Evolutionary conservation across 1,139 yeast species (phyloP).

Genomic region (Geotrichum siamense): DNA sequence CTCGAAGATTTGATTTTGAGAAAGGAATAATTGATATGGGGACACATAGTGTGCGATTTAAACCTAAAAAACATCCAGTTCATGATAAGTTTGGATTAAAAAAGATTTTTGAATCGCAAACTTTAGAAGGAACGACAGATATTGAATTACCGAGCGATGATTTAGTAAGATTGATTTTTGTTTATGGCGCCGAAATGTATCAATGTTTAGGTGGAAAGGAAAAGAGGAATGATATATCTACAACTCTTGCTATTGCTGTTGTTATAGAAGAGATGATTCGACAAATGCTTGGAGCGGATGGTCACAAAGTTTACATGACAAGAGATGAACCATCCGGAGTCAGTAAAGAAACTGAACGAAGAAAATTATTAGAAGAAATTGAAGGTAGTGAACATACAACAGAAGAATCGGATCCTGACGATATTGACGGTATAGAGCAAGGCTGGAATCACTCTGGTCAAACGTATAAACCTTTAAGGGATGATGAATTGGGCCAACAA

Average conservation of each 20-base stretch:
- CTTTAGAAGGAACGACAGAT: too few species aligned
- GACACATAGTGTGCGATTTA: too few species aligned
- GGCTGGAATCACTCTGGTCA: not conserved
- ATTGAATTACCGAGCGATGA: slow-evolving; percentile 12
- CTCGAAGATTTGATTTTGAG: too few species aligned
- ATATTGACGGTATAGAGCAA: not conserved
- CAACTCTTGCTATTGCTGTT: slow-evolving; percentile 33
- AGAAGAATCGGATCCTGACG: slow-evolving; percentile 5
- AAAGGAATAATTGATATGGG: too few species aligned
- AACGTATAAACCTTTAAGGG: not conserved
- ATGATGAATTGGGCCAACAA: too few species aligned
- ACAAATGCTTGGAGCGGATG: slow-evolving; percentile 27
- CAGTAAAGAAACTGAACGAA: slow-evolving; percentile 9
- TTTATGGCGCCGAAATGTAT: slow-evolving; percentile 25
- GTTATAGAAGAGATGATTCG: slow-evolving; percentile 31
- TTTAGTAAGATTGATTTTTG: slow-evolving; percentile 25
- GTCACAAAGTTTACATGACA: slow-evolving; percentile 26
- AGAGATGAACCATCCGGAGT: not conserved
- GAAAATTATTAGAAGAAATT: not conserved
- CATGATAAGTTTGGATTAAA: too few species aligned
- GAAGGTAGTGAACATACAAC: not conserved
- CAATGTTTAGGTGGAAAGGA: slow-evolving; percentile 8
- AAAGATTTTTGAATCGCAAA: too few species aligned
- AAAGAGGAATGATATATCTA: slow-evolving; percentile 29
- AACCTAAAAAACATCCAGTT: too few species aligned